Evolutionary conservation across 2,329 filamentous ascomycete genomes (phyloP).

Genomic region (Endoconidiophora laricicola): DNA sequence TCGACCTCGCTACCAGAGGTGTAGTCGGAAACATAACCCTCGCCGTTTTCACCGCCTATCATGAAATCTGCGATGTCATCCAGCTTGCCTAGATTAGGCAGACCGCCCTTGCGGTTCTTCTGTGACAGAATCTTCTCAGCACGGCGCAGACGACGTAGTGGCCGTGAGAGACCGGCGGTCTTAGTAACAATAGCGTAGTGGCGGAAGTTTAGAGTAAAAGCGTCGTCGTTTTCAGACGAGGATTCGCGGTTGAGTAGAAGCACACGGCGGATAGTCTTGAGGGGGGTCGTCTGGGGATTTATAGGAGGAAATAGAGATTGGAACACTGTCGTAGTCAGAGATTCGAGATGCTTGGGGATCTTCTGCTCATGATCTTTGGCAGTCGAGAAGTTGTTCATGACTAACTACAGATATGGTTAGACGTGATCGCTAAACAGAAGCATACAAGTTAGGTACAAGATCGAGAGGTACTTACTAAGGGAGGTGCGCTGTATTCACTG

Average conservation of each 20-base stretch:
- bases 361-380: slow-evolving; percentile 42
- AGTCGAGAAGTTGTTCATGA: slow-evolving; percentile 93
- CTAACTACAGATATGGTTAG: slow-evolving; percentile 36
- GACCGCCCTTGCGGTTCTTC: slow-evolving; percentile 37
- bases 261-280: slow-evolving; percentile 83
- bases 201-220: slow-evolving; percentile 71
- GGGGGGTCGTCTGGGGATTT: slow-evolving; percentile 74
- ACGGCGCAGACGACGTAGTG: slow-evolving; percentile 66
- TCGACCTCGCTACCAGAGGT: slow-evolving; percentile 83
- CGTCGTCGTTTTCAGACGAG: slow-evolving; percentile 40
- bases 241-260: slow-evolving; percentile 75
- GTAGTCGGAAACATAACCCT: slow-evolving; percentile 71
- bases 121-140: slow-evolving; percentile 59
- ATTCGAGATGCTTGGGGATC: slow-evolving; percentile 87
- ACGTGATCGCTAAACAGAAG: background rate
- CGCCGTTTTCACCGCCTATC: slow-evolving; percentile 59
- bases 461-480: slow-evolving; percentile 39
- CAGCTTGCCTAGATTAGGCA: slow-evolving; percentile 81
- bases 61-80: slow-evolving; percentile 92
- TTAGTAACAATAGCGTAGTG: slow-evolving; percentile 94
- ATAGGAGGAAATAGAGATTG: slow-evolving; percentile 93
- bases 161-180: slow-evolving; percentile 66
- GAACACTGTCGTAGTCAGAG: slow-evolving; percentile 82
- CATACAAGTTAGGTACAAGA: background rate
- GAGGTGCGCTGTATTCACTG: slow-evolving; percentile 73